Evolutionary conservation across 2,329 filamentous ascomycete species (phyloP), one percentile per base, ranked within the genome.

Genomic region (Endothia cerciana): DNA sequence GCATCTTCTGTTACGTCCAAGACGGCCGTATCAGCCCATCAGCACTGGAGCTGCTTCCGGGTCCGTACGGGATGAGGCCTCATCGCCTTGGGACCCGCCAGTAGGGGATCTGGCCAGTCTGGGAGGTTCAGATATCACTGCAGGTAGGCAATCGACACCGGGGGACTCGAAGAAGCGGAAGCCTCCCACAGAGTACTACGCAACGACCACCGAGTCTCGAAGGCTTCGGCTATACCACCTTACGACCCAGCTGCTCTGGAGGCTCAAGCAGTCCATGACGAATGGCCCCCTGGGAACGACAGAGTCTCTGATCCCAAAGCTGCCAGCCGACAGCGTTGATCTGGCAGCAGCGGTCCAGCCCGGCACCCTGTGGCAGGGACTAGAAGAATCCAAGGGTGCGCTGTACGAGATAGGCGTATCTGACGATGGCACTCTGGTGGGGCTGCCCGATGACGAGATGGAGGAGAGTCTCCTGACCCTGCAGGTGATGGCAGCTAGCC

Each of bases 381-480:
- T 99, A 10, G 94, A 98, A 75, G 94, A 97, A 75, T 97, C 93
- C 19, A 90, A 92, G 70, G 95, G 95, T 5, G 95, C 95, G 0
- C 78, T 98, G 60, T 99, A 99, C 72, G 94, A 99, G 77, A 97
- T 99, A 76, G 95, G 95, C 0, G 93, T 99, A 11, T 91, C 94
- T 36, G 95, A 99, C 76, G 93, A 98, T 79, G 95, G 95, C 8
- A 93, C 91, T 0, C 88, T 99, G 65, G 87, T 97, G 51, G 95
- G 95, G 0, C 82, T 99, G 57, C 91, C 92, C 2, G 88, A 91
- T 70, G 93, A 97, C 74, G 95, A 99, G 77, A 87, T 99, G 83
- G 87, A 94, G 68, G 94, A 98, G 77, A 97, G 93, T 75, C 83
- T 98, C 68, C 86, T 85, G 51, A 97, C 94, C 65, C 79, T 99